phyloP scores from a whole-genome alignment of 2,329 filamentous ascomycete species.

The Diaporthe ampelina region DNA sequence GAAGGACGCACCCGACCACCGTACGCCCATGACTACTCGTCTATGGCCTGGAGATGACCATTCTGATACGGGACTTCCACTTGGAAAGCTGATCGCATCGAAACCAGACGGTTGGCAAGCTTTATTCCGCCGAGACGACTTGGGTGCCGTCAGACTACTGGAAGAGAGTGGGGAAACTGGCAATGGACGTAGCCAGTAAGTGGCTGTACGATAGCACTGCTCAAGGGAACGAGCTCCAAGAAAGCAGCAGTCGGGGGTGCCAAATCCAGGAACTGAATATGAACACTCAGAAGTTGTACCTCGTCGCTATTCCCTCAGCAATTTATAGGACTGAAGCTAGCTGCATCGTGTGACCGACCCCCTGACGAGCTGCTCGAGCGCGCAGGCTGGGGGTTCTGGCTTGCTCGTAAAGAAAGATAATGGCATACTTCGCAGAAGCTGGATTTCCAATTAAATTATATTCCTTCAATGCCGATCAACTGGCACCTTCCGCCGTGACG shows the following conservation, averaged over 20 bases:
- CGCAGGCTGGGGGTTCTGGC: too few species aligned
- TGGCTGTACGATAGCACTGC: neutral
- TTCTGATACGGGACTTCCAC: neutral
- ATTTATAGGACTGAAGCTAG: neutral
- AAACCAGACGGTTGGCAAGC: neutral
- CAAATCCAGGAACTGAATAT: neutral
- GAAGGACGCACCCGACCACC: neutral
- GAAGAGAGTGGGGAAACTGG: neutral
- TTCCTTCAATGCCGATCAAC: neutral
- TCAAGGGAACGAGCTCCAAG: neutral
- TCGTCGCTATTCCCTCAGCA: neutral
- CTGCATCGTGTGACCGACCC: neutral
- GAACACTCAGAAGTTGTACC: neutral
- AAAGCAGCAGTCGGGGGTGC: neutral
- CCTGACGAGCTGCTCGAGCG: neutral
- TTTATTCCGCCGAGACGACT: neutral
- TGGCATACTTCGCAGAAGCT: neutral
- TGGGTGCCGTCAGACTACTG: neutral
- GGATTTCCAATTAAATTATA: neutral
- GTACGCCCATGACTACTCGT: neutral
- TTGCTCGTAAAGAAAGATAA: neutral
- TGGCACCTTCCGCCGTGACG: neutral
- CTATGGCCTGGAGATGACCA: neutral
- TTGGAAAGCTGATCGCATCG: neutral
- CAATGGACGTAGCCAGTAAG: neutral